phyloP scores from a whole-genome alignment of 352 stramenopile species.

The Phytophthora agathidicida region DNA sequence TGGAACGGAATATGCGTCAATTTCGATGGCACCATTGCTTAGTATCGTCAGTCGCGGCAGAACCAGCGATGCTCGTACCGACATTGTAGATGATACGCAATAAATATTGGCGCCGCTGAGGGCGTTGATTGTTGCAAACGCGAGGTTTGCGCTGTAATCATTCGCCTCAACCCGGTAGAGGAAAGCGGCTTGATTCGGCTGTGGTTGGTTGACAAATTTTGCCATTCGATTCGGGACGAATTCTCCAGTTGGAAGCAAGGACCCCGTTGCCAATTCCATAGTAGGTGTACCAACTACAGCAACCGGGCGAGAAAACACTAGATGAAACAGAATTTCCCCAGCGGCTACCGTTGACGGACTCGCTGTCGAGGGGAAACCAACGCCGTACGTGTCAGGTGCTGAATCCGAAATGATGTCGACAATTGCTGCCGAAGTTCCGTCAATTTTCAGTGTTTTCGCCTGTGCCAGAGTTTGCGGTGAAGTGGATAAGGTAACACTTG shows the following conservation, averaged over 20 bases:
- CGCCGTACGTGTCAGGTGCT: conserved; percentile 57
- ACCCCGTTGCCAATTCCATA: conserved; percentile 66
- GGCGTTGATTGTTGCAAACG: conserved; percentile 51
- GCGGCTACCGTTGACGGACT: conserved; percentile 58
- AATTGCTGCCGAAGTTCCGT: conserved; percentile 50
- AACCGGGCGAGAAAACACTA: conserved; percentile 68
- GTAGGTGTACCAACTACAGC: conserved; percentile 48
- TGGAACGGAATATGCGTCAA: conserved; percentile 64
- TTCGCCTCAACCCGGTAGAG: conserved; percentile 65
- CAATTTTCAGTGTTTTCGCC: conserved; percentile 48
- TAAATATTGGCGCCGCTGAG: conserved; percentile 50
- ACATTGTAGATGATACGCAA: conserved; percentile 52
- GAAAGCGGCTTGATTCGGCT: conserved; percentile 57
- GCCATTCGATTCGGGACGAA: conserved; percentile 57
- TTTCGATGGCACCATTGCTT: conserved; percentile 31
- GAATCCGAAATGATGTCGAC: conserved; percentile 55
- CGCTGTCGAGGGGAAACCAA: conserved; percentile 55
- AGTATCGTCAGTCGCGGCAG: conserved; percentile 51
- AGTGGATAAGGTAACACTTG: conserved; percentile 33
- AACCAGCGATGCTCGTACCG: conserved; percentile 23
- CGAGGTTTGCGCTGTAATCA: conserved; percentile 62
- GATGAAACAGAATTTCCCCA: conserved; percentile 71
- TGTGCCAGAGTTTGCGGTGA: conserved; percentile 29
- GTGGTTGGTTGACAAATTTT: conserved; percentile 48
- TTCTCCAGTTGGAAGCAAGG: conserved; percentile 46